Conservation (phyloP, 345 rosid species). For the Turritis glabra region DNA sequence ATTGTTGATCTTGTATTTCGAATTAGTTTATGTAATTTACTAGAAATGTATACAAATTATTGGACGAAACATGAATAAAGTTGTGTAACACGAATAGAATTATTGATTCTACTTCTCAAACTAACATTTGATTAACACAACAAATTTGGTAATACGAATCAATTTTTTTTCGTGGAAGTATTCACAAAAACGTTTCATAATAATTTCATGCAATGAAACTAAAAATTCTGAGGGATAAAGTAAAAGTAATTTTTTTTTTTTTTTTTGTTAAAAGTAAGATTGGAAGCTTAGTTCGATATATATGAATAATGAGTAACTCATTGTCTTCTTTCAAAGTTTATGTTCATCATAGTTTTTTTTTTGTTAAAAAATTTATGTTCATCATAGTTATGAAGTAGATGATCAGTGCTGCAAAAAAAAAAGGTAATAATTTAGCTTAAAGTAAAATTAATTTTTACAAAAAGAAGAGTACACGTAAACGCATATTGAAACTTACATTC, state of each 20-base stretch:
- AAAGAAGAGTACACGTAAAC: background rate
- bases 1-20: too few relatives aligned
- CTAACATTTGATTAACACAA: background rate
- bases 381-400: constrained; percentile 18
- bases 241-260: too few relatives aligned
- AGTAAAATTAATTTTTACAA: background rate
- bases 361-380: background rate
- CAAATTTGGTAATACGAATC: background rate
- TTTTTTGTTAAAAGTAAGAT: background rate
- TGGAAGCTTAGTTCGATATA: background rate
- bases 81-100: too few relatives aligned
- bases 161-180: background rate
- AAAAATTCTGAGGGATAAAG: background rate
- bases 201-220: background rate
- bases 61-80: too few relatives aligned
- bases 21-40: too few relatives aligned
- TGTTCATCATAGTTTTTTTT: too few relatives aligned
- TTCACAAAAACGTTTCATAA: background rate
- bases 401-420: constrained; percentile 19
- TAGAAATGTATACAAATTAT: too few relatives aligned
- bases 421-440: background rate
- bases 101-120: too few relatives aligned
- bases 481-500: constrained; percentile 29
- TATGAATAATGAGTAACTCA: background rate
- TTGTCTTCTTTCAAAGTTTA: background rate